phyloP scores from a whole-genome alignment of 805 yeast genomes.

The Priceomyces carsonii region DNA sequence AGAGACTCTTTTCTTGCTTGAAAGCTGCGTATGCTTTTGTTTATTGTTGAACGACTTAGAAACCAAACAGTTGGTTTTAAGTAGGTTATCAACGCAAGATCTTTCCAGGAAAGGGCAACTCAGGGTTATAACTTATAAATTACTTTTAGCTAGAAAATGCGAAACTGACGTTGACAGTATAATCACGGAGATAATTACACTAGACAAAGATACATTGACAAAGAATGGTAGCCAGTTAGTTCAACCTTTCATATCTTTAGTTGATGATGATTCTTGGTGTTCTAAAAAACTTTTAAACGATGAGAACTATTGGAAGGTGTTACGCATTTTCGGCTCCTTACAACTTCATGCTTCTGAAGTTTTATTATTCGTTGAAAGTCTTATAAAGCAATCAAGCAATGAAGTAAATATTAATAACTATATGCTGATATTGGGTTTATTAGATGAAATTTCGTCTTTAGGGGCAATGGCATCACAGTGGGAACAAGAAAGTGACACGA shows the following conservation, averaged over 20 bases:
- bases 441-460: conserved; percentile 78
- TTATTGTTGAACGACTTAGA: conserved; percentile 26
- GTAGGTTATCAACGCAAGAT: conserved; percentile 12
- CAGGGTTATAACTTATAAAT: conserved; percentile 53
- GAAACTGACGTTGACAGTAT: conserved; percentile 12
- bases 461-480: conserved; percentile 79
- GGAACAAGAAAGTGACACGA: conserved; percentile 57
- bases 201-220: conserved; percentile 45
- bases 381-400: conserved; percentile 32
- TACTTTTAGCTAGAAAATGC: conserved; percentile 42
- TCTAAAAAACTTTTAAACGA: conserved; percentile 32
- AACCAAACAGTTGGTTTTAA: conserved; percentile 12
- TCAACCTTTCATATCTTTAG: conserved; percentile 51
- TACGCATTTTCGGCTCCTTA: conserved; percentile 50
- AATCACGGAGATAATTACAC: conserved; percentile 19
- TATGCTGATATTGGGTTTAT: conserved; percentile 64
- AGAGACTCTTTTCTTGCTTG: conserved; percentile 50
- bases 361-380: conserved; percentile 46
- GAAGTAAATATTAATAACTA: conserved; percentile 52
- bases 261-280: conserved; percentile 47
- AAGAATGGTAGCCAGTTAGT: conserved; percentile 47
- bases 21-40: conserved; percentile 39
- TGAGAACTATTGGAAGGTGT: conserved; percentile 53
- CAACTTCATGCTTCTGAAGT: conserved; percentile 44
- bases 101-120: conserved; percentile 33